These are phyloP conservation scores for Curvularia eragrostidis DNA, from an alignment of 2,329 filamentous ascomycete species.

Conservation along the genomic window DNA sequence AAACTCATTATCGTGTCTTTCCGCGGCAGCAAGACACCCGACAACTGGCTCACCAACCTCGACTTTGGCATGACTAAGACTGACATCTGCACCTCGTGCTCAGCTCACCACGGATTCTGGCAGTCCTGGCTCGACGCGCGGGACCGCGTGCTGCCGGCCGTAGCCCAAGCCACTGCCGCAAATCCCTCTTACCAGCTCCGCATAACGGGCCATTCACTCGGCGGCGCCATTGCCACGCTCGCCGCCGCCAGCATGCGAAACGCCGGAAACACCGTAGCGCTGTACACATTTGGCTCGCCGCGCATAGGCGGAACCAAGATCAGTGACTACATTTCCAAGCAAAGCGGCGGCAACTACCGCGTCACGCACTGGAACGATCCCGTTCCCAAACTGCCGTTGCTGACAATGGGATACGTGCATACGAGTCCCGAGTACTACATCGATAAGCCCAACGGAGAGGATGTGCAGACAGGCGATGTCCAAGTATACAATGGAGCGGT, in stretches of 20 bases:
- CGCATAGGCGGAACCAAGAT: constrained; percentile 69
- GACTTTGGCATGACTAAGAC: constrained; percentile 52
- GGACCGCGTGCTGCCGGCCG: constrained; percentile 50
- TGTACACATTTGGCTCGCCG: constrained; percentile 70
- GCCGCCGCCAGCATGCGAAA: constrained; percentile 59
- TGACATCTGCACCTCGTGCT: constrained; percentile 57
- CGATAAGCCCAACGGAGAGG: constrained; percentile 27
- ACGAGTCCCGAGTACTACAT: constrained; percentile 71
- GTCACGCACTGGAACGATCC: constrained; percentile 73
- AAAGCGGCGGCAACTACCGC: constrained; percentile 64
- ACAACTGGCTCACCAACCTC: constrained; percentile 68
- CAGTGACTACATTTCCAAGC: constrained; percentile 62
- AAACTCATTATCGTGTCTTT: constrained; percentile 64
- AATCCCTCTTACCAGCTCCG: constrained; percentile 63
- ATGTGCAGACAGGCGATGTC: constrained; percentile 32
- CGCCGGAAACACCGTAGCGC: constrained; percentile 26
- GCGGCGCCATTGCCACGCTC: constrained; percentile 69
- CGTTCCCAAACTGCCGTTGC: constrained; percentile 69
- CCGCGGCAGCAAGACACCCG: constrained; percentile 64
- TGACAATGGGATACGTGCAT: constrained; percentile 68
- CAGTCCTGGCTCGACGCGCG: constrained; percentile 64
- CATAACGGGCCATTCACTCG: constrained; percentile 73
- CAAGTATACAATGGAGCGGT: constrained; percentile 29
- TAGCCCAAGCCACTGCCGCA: constrained; percentile 54
- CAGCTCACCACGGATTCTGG: constrained; percentile 66